Conservation (phyloP, 768 basidiomycete species). For the Leccinum aurantiacum region DNA sequence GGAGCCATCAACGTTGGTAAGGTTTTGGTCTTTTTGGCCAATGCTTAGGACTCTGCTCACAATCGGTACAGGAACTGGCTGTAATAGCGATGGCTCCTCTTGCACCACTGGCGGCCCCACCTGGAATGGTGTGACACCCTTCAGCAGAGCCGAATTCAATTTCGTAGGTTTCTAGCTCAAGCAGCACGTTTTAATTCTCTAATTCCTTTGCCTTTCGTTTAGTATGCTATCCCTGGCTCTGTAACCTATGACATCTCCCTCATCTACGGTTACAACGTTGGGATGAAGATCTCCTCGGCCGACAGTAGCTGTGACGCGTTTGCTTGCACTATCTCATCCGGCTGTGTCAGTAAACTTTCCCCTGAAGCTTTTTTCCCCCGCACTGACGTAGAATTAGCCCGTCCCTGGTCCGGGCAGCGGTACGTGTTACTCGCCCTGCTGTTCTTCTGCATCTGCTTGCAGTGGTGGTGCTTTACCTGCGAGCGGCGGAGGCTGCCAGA, state of each 20-base stretch:
- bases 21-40: background rate
- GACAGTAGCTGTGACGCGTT: constrained; percentile 28
- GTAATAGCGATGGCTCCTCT: constrained; percentile 17
- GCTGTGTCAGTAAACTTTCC: constrained; percentile 26
- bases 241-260: constrained; percentile 36
- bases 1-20: constrained; percentile 33
- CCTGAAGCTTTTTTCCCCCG: background rate
- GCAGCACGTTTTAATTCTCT: background rate
- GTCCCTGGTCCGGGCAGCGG: constrained; percentile 25
- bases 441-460: constrained; percentile 30
- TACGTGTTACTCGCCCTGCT: constrained; percentile 32
- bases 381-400: constrained; percentile 20
- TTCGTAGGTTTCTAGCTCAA: constrained; percentile 19
- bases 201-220: background rate
- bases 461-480: constrained; percentile 29
- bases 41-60: constrained; percentile 5
- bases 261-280: constrained; percentile 36
- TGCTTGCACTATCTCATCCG: constrained; percentile 32
- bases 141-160: constrained; percentile 36
- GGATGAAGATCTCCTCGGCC: constrained; percentile 34
- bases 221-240: constrained; percentile 26
- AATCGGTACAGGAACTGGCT: constrained; percentile 27
- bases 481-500: constrained; percentile 28
- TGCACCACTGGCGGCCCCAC: constrained; percentile 33
- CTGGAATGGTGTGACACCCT: constrained; percentile 32